These are phyloP conservation scores for Hypoxylon fuscum DNA, from an alignment of 495 filamentous ascomycete species.

Conservation along the genomic window DNA sequence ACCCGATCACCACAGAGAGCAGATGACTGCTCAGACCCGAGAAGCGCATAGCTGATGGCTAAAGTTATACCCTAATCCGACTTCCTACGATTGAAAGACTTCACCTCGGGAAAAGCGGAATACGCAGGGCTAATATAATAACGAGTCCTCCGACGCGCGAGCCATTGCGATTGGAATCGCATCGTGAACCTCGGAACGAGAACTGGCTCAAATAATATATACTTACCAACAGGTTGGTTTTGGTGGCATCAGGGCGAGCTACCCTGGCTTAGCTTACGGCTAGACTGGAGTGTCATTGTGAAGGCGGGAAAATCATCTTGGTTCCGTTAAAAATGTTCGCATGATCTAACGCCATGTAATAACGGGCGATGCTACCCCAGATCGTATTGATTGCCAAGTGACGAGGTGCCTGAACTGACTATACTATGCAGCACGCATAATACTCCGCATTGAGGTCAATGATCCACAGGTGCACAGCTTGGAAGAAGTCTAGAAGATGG, in stretches of 20 bases:
- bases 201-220: slow-evolving; percentile 14
- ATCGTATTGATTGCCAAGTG: slow-evolving; percentile 30
- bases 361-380: slow-evolving; percentile 26
- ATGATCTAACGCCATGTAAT: slow-evolving; percentile 8
- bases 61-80: not conserved
- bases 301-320: slow-evolving; percentile 21
- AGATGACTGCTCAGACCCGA: not conserved
- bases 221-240: slow-evolving; percentile 1
- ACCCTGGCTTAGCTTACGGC: slow-evolving; percentile 8
- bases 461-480: slow-evolving; percentile 8
- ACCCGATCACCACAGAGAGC: slow-evolving; percentile 11
- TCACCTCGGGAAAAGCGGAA: not conserved
- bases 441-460: slow-evolving; percentile 30
- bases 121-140: not conserved
- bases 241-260: slow-evolving; percentile 12
- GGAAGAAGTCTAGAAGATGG: slow-evolving; percentile 6
- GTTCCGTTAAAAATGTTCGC: slow-evolving; percentile 9
- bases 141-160: not conserved
- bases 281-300: slow-evolving; percentile 12
- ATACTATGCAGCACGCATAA: not conserved
- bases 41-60: slow-evolving; percentile 14
- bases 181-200: not conserved
- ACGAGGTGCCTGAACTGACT: slow-evolving; percentile 25
- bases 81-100: not conserved
- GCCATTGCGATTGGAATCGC: not conserved